Base-by-base conservation (phyloP, 108 stramenopile genomes). In the Schizochytrium sp. region DNA sequence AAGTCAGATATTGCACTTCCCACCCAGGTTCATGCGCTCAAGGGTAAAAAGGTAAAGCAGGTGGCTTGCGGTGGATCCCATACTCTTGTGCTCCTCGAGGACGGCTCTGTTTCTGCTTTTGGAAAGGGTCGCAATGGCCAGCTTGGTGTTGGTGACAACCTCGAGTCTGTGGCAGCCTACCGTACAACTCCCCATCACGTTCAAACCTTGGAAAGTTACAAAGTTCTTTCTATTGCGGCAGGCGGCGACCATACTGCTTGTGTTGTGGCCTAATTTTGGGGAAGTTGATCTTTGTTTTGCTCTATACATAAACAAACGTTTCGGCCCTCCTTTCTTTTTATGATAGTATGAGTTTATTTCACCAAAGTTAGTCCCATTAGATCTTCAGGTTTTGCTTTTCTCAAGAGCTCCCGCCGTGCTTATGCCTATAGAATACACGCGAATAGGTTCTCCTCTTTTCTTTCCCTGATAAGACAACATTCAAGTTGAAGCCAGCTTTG, bases 61-160 rank as follows among this genome's bases (percentile, higher is more conserved):
- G 61, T 91, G 0, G 58, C 64, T 2, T 61, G 61, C 19, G 91
- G 91, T n/a, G 76, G 87, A 19, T 57, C 89, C 13, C 89, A 89
- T 57, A 45, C 56, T 46, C 58, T 59, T 46, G 91, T 89, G 2
- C 44, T 89, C 7, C 88, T 88, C 12, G 89, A 46, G 2, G 69
- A 89, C 57, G 91, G 91, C 44, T 49, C 72, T 7, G 42, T 91
- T 0, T 89, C 87, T 60, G 55, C 91, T 56, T 91, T 88, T 88
- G 91, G 91, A 55, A 91, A 91, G 87, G 91, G 91, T 47, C 57
- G 89, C 61, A 72, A 46, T 15, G 91, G 91, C 61, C 87, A 89
- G 89, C 89, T 91, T 56, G 91, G 87, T 8, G 72, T 41, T 15
- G 91, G 91, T 17, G 87, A 91, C 46, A 57, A 41, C 28, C 50